These are phyloP conservation scores for Sicyos baderoa DNA, from an alignment of 306 rosid species.

Conservation along the genomic window DNA sequence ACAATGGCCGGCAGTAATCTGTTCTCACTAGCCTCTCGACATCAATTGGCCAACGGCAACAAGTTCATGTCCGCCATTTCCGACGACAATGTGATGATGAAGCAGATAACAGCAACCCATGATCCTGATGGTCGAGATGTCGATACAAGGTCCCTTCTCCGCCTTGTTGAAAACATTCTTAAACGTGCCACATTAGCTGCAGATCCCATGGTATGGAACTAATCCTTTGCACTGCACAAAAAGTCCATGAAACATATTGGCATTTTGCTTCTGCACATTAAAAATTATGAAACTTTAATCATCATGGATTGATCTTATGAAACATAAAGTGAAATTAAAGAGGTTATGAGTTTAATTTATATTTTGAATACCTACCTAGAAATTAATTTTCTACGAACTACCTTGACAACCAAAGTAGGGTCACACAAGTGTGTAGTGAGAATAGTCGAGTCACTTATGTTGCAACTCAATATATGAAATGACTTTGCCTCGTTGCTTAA, in stretches of 20 bases:
- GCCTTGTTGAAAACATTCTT: slow-evolving; percentile 48
- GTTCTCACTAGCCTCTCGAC: slow-evolving; percentile 28
- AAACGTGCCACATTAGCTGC: slow-evolving; percentile 25
- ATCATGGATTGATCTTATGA: too few species aligned
- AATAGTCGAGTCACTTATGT: background rate
- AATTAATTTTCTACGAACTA: too few species aligned
- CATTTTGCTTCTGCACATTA: background rate
- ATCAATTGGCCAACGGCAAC: slow-evolving; percentile 33
- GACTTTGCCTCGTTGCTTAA: background rate
- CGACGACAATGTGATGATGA: slow-evolving; percentile 37
- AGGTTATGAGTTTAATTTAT: too few species aligned
- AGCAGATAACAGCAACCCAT: slow-evolving; percentile 40
- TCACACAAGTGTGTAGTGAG: too few species aligned
- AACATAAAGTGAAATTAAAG: too few species aligned
- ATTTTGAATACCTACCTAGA: too few species aligned
- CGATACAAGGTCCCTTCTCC: slow-evolving; percentile 43
- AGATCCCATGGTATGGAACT: slow-evolving; percentile 24
- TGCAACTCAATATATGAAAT: background rate
- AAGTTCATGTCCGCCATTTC: slow-evolving; percentile 21
- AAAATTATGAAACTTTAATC: background rate
- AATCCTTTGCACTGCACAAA: background rate
- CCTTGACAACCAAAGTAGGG: too few species aligned
- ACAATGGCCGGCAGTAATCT: slow-evolving; percentile 17
- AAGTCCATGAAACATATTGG: background rate
- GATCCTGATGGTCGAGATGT: slow-evolving; percentile 36